A percentile compares a stretch with the other conserved stretches of the same genome.
These are phyloP conservation scores for Cyanidium caldarium DNA, from an alignment of 23 red algal genomes.

Conservation along the genomic window DNA sequence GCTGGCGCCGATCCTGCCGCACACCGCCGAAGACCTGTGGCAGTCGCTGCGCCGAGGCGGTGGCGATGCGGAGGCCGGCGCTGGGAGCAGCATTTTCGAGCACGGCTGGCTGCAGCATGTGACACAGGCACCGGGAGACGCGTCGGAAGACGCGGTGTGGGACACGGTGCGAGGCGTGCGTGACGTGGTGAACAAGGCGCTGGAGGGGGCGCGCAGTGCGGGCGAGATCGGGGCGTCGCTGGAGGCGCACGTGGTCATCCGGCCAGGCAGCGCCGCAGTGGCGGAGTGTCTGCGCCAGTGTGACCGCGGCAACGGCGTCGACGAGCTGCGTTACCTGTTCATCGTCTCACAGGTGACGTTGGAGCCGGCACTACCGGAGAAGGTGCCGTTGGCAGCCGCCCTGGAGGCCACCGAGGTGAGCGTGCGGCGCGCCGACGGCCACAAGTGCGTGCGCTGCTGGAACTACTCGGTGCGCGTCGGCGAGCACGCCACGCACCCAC, in stretches of 20 bases:
- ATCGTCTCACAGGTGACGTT: conserved; percentile 74
- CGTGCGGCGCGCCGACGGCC: conserved; percentile 5
- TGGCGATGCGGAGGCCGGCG: neutral
- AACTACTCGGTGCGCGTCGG: conserved; percentile 45
- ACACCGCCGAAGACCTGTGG: conserved; percentile 95
- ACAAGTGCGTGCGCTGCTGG: conserved; percentile 95
- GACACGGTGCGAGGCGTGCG: conserved; percentile 30
- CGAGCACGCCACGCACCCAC: conserved; percentile 10
- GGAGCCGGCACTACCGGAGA: conserved; percentile 15
- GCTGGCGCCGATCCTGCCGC: conserved; percentile 71
- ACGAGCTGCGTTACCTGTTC: conserved; percentile 51
- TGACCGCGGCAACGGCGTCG: conserved; percentile 30
- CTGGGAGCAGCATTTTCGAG: conserved; percentile 33
- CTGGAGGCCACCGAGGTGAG: conserved; percentile 12
- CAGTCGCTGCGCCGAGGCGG: conserved; percentile 47
- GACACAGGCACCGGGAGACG: neutral
- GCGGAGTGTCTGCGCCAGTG: conserved; percentile 5
- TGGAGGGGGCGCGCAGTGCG: conserved; percentile 50
- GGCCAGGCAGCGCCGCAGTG: conserved; percentile 4
- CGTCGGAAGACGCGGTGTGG: conserved; percentile 22
- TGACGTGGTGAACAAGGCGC: conserved; percentile 64
- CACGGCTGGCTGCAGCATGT: conserved; percentile 37
- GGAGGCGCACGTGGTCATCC: conserved; percentile 41
- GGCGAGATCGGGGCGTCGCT: conserved; percentile 64
- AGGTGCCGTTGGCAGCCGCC: conserved; percentile 1